Evolutionary conservation across 768 basidiomycete species (phyloP).

Genomic region (Mycena epipterygia): DNA sequence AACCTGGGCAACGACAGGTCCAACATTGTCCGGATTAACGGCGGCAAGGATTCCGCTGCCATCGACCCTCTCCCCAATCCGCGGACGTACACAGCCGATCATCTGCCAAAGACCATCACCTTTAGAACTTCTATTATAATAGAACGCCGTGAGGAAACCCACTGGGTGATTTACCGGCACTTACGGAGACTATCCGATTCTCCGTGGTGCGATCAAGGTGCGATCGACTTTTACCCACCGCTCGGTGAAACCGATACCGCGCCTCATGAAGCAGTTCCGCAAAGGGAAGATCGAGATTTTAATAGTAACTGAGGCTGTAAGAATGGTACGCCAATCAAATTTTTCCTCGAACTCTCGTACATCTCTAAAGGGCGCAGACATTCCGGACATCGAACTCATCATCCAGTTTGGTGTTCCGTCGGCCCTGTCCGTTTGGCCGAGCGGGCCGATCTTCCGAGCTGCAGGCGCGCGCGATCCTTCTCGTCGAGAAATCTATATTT

Average conservation of each 20-base stretch:
- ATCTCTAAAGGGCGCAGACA: slow-evolving; percentile 47
- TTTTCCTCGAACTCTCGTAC: background rate
- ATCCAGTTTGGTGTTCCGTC: slow-evolving; percentile 51
- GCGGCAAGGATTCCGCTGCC: slow-evolving; percentile 15
- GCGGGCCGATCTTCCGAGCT: slow-evolving; percentile 40
- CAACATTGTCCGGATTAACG: slow-evolving; percentile 37
- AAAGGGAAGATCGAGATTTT: slow-evolving; percentile 42
- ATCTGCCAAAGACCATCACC: slow-evolving; percentile 28
- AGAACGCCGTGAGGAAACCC: slow-evolving; percentile 37
- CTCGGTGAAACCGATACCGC: slow-evolving; percentile 34
- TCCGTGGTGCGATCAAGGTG: no score
- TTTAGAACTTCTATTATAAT: no score
- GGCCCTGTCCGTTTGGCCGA: slow-evolving; percentile 48
- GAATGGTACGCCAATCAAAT: slow-evolving; percentile 47
- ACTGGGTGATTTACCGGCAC: slow-evolving; percentile 33
- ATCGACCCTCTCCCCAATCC: slow-evolving; percentile 13
- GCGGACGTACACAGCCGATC: background rate
- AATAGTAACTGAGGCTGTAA: slow-evolving; percentile 51
- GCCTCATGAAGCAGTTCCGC: slow-evolving; percentile 39
- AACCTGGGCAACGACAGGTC: slow-evolving; percentile 54
- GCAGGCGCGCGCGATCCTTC: slow-evolving; percentile 43
- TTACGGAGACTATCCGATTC: slow-evolving; percentile 31
- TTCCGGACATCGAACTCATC: slow-evolving; percentile 51
- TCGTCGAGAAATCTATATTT: slow-evolving; percentile 47
- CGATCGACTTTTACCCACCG: slow-evolving; percentile 41